Conservation (phyloP, 257 asterid species). For the Parsonsia alboflavescens region DNA sequence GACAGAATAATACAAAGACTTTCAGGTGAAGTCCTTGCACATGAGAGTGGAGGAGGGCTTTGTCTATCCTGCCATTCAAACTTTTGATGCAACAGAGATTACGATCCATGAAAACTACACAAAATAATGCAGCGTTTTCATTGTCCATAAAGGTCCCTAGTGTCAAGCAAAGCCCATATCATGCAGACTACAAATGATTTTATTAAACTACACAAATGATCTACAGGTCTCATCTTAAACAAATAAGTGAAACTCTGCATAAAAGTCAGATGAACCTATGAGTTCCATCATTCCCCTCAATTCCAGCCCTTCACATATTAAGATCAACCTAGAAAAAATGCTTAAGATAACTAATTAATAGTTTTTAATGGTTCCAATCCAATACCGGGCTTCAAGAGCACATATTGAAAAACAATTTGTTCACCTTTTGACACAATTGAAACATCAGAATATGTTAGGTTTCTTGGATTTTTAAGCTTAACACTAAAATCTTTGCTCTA, state of each 20-base stretch:
- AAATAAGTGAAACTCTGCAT: not conserved
- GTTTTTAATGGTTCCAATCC: not conserved
- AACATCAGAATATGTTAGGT: too few relatives aligned
- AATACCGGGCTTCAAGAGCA: not conserved
- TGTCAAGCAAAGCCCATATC: not conserved
- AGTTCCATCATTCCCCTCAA: not conserved
- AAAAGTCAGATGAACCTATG: not conserved
- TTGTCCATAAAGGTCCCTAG: not conserved
- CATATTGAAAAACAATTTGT: not conserved
- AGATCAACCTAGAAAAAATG: not conserved
- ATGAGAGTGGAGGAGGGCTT: not conserved
- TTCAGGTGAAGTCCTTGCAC: not conserved
- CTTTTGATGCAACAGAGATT: not conserved
- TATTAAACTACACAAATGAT: not conserved
- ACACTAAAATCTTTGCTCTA: too few relatives aligned
- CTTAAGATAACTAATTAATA: not conserved
- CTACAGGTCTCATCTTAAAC: not conserved
- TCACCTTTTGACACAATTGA: not conserved
- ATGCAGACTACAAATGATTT: not conserved
- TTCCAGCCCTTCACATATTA: not conserved
- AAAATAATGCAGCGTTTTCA: not conserved
- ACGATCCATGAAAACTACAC: not conserved
- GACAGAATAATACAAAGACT: not conserved
- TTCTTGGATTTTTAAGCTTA: too few relatives aligned
- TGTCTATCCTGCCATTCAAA: not conserved